A percentile compares a stretch with the other conserved stretches of the same genome.
Evolutionary conservation across 2,329 filamentous ascomycete genomes (phyloP).

Genomic region (Diaporthe nobilis): DNA sequence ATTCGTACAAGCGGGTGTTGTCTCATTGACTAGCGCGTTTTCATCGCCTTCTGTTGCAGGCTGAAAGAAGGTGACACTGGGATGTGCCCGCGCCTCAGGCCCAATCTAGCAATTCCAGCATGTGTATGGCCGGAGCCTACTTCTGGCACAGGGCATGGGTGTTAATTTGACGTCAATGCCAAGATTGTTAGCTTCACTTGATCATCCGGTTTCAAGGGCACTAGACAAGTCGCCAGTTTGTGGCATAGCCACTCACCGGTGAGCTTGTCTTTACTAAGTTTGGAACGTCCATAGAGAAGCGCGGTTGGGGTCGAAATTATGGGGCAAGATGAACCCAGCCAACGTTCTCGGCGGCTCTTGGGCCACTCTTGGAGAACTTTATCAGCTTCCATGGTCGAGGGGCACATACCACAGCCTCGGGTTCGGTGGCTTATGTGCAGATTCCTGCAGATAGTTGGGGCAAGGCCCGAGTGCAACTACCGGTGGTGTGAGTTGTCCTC

Average conservation of each 20-base stretch:
- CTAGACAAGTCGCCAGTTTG: conserved; percentile 7
- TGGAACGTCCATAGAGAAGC: conserved; percentile 8
- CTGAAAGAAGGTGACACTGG: conserved; percentile 21
- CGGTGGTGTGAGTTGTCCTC: conserved; percentile 6
- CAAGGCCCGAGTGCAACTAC: background rate
- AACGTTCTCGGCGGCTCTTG: conserved; percentile 18
- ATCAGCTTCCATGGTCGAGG: background rate
- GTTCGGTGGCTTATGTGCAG: conserved; percentile 19
- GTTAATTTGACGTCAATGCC: conserved; percentile 29
- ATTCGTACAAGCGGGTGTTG: background rate
- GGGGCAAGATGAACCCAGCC: background rate
- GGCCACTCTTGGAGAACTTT: background rate
- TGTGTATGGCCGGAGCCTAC: background rate
- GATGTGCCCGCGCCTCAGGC: conserved; percentile 9
- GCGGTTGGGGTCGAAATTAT: conserved; percentile 5
- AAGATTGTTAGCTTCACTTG: conserved; percentile 1
- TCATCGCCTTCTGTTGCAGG: conserved; percentile 20
- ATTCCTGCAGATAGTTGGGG: no score
- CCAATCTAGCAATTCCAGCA: background rate
- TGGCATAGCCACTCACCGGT: conserved; percentile 24
- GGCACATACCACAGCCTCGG: conserved; percentile 17
- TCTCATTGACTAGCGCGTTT: background rate
- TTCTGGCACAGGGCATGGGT: conserved; percentile 8
- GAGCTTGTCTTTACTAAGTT: conserved; percentile 28
- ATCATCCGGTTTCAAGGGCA: conserved; percentile 6